Evolutionary conservation across 345 rosid genomes (phyloP), one percentile per base, ranked within the genome.

Genomic region (Moricandia arvensis): DNA sequence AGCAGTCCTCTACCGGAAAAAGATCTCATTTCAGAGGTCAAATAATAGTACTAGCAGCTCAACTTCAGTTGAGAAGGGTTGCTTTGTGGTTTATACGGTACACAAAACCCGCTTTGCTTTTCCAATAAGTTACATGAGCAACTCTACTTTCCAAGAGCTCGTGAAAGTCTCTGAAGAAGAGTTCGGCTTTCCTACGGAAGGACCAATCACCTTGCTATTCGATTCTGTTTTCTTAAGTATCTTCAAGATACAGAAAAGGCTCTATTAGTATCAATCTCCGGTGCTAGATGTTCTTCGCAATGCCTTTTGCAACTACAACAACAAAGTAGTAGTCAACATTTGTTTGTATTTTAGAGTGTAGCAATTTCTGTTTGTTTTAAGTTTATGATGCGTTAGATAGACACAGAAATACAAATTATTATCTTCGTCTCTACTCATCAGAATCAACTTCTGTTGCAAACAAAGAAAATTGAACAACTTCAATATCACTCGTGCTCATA

Each of bases 321-420:
- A 12, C 71, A 80, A 54, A 51, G 58, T 6, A 26, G 11, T 63
- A 24, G 35, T 41, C 78, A 55, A 12, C 47, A 55, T 7, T 41
- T 64, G 69, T 34, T 38, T 41, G 69, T 43, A 13, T 41, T 41
- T 26, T 64, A 64, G 55, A 59, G 10, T 59, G 18, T 13, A 27
- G 9, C 35, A 58, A 3, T 58, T 58, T 59, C 10, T 59, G 24
- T 60, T 21, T 21, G 1, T 21, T 21, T 21, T 21, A 21, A 21
- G 24, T 21, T 21, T 21, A 21, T 21, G 2, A 21, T 21, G 24
- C 24, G 13, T 58, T 58, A 33, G 26, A 61, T 16, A 61, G 47
- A 31, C 26, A 31, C 45, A 62, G 8, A 62, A 16, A 62, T 62
- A 35, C 29, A 33, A 16, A 61, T 16, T 5, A 62, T 10, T 17